Evolutionary conservation across 208 protist species (phyloP).

Genomic region (Leishmania aethiopica): DNA sequence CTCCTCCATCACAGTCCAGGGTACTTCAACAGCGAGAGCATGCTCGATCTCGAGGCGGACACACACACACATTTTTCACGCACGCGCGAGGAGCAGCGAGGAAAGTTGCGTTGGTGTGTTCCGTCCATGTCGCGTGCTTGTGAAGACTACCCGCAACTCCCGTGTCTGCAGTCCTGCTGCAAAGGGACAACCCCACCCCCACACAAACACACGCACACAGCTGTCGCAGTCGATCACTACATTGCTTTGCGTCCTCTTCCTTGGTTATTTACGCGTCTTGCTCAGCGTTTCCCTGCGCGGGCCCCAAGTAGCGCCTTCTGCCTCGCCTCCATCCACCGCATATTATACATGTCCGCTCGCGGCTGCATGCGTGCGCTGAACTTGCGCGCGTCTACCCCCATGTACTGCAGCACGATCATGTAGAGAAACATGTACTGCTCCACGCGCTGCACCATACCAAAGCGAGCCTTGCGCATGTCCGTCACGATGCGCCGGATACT

Average conservation of each 20-base stretch:
- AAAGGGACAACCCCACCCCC: not conserved
- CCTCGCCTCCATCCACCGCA: constrained; percentile 30
- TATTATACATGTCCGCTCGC: constrained; percentile 30
- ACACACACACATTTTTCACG: not conserved
- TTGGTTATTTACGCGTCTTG: not conserved
- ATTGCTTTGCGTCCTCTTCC: not conserved
- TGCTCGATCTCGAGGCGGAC: not conserved
- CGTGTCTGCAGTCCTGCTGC: not conserved
- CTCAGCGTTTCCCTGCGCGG: not conserved
- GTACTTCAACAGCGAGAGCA: not conserved
- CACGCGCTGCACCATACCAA: constrained; percentile 84
- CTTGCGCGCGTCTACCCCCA: constrained; percentile 27
- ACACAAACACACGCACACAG: not conserved
- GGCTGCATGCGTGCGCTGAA: constrained; percentile 33
- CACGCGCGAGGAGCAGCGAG: not conserved
- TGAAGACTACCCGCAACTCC: not conserved
- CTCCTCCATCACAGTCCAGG: not conserved
- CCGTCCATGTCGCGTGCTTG: not conserved
- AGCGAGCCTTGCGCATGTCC: constrained; percentile 62
- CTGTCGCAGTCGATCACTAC: not conserved
- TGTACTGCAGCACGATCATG: constrained; percentile 51
- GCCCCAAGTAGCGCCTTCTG: constrained; percentile 20
- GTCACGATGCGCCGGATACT: constrained; percentile 49
- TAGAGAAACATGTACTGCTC: constrained; percentile 91
- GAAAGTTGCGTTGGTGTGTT: not conserved